These are phyloP conservation scores for Eimeria sp. DNA, from an alignment of 169 alveolate genomes.

Conservation along the genomic window DNA sequence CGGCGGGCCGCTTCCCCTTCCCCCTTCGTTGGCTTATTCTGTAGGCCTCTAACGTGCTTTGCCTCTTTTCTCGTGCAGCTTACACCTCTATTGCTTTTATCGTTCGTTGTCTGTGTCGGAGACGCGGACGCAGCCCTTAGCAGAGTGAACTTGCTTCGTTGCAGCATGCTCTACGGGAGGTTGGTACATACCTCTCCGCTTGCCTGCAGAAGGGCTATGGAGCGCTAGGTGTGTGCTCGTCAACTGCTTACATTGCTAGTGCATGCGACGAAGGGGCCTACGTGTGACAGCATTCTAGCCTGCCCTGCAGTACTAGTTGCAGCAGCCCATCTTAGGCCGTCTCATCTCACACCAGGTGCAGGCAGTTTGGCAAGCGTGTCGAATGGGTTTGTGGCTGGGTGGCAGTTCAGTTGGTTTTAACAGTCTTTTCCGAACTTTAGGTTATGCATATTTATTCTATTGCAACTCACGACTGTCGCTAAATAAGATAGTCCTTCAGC, in stretches of 20 bases:
- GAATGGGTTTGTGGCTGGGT: too few relatives aligned
- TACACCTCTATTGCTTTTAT: background rate
- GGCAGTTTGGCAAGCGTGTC: too few relatives aligned
- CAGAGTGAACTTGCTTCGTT: background rate
- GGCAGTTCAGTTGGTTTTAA: too few relatives aligned
- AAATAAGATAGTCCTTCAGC: background rate
- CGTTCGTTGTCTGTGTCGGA: background rate
- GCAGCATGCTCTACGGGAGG: background rate
- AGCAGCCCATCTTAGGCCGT: too few relatives aligned
- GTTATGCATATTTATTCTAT: background rate
- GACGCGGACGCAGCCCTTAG: background rate
- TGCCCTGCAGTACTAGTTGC: background rate
- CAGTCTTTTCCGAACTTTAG: too few relatives aligned
- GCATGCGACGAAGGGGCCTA: background rate
- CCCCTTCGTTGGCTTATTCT: background rate
- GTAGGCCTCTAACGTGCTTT: background rate
- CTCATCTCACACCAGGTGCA: too few relatives aligned
- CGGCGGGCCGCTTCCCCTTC: background rate
- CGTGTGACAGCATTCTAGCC: background rate
- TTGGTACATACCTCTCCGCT: background rate
- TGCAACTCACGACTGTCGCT: background rate
- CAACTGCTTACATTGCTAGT: background rate
- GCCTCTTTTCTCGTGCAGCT: background rate
- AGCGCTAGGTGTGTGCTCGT: background rate
- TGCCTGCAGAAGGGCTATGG: background rate